Conservation (phyloP, 805 yeast genomes). For the Nakazawaea wickerhamii region DNA sequence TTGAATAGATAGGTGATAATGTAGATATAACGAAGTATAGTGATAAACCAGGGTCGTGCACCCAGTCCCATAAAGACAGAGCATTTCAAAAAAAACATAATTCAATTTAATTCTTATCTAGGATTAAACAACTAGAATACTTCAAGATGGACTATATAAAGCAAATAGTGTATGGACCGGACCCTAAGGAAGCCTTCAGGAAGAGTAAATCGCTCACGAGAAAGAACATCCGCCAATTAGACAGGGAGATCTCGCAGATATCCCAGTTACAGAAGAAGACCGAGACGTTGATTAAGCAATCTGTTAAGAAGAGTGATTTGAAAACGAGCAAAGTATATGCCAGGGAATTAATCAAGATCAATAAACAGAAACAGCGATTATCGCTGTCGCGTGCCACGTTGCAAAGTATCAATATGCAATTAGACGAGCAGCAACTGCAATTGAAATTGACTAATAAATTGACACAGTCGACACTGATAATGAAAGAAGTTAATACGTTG, state of each 20-base stretch:
- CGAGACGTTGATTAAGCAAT: constrained; percentile 62
- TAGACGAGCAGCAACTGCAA: constrained; percentile 88
- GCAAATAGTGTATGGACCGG: constrained; percentile 93
- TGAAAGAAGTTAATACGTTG: constrained; percentile 83
- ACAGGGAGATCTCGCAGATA: constrained; percentile 65
- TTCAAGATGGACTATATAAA: constrained; percentile 71
- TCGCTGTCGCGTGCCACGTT: constrained; percentile 80
- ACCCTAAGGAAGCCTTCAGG: constrained; percentile 61
- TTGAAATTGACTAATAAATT: constrained; percentile 77
- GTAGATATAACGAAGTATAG: no score
- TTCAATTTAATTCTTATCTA: no score
- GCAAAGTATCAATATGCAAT: constrained; percentile 80
- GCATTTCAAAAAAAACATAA: background rate
- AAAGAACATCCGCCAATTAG: constrained; percentile 79
- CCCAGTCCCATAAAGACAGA: no score
- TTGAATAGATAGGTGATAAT: no score
- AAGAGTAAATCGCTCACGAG: constrained; percentile 26
- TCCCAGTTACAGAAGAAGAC: constrained; percentile 65
- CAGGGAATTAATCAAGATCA: constrained; percentile 67
- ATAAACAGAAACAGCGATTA: constrained; percentile 68
- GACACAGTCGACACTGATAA: constrained; percentile 69
- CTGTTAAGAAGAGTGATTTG: constrained; percentile 72
- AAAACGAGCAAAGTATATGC: constrained; percentile 78
- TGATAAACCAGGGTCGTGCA: no score
- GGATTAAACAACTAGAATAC: no score